phyloP scores from a whole-genome alignment of 208 protist species.

The Wallacemonas sp. region DNA sequence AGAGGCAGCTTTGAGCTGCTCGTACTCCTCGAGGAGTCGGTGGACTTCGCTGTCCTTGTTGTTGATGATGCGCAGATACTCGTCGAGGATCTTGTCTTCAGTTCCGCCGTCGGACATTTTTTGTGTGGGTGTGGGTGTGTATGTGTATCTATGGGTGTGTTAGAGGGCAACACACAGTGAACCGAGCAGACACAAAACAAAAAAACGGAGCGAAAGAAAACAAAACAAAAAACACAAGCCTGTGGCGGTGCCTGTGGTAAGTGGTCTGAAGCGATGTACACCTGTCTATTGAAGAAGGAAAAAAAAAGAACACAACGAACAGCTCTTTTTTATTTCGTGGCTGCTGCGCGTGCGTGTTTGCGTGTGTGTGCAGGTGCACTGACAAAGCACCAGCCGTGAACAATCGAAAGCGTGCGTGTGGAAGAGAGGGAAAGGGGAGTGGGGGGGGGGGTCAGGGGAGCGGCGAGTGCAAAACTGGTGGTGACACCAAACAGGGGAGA shows the following conservation, averaged over 20 bases:
- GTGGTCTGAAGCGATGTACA: no score
- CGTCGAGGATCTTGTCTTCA: constrained; percentile 77
- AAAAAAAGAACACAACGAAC: constrained; percentile 1
- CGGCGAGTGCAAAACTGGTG: no score
- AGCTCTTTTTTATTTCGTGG: no score
- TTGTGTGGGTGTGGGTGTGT: not conserved
- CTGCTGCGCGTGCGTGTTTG: no score
- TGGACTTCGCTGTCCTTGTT: constrained; percentile 82
- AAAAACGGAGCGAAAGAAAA: constrained; percentile 11
- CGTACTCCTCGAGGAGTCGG: constrained; percentile 39
- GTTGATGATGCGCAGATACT: constrained; percentile 88
- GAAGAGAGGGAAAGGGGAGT: no score
- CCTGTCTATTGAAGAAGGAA: not conserved
- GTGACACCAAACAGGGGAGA: no score
- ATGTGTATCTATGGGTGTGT: constrained; percentile 9
- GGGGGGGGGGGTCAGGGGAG: no score
- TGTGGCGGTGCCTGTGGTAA: no score
- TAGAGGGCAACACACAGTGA: constrained; percentile 11
- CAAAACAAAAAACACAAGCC: not conserved
- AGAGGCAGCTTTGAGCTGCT: constrained; percentile 31
- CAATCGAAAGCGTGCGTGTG: no score
- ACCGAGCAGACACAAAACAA: not conserved
- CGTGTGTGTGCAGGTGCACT: no score
- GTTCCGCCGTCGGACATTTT: not conserved
- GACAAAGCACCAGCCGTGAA: no score